Percentiles rank a stretch among this genome's conserved stretches.
Conservation (phyloP, 2,329 filamentous ascomycete species). For the Monilinia aucupariae region DNA sequence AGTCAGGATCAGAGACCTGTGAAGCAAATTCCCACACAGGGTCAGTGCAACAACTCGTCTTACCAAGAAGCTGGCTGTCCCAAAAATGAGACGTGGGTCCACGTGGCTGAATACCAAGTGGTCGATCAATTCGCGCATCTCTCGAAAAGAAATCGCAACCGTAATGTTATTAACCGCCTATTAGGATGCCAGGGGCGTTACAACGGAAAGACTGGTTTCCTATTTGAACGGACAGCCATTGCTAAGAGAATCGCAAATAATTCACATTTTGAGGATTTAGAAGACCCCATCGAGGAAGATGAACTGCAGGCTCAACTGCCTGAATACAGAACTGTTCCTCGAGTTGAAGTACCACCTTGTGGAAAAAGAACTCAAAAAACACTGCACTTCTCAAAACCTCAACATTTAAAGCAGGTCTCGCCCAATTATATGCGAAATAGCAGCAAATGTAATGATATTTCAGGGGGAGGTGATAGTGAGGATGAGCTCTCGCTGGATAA, state of each 20-base stretch:
- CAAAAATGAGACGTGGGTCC: not conserved
- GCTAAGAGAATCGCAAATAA: not conserved
- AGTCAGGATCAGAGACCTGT: constrained; percentile 1
- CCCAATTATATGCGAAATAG: not conserved
- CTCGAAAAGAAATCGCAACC: not conserved
- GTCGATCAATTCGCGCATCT: not conserved
- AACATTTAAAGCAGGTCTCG: not conserved
- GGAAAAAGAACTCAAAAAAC: not conserved
- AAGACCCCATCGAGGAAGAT: constrained; percentile 8
- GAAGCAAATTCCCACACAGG: not conserved
- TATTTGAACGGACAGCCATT: not conserved
- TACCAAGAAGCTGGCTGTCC: not conserved
- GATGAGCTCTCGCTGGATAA: constrained; percentile 5
- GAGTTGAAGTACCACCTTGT: not conserved
- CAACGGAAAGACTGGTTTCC: not conserved
- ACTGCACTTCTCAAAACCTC: not conserved
- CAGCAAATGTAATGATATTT: not conserved
- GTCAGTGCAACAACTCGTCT: constrained; percentile 6
- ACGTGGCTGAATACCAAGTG: not conserved
- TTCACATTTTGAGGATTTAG: not conserved
- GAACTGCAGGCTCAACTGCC: not conserved
- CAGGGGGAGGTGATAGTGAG: not conserved
- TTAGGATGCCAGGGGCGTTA: not conserved
- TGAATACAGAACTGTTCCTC: not conserved
- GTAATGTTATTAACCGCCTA: not conserved